A percentile compares a stretch with the other conserved stretches of the same genome.
phyloP scores from a whole-genome alignment of 2,329 filamentous ascomycete species.

The Fusarium sp. region DNA sequence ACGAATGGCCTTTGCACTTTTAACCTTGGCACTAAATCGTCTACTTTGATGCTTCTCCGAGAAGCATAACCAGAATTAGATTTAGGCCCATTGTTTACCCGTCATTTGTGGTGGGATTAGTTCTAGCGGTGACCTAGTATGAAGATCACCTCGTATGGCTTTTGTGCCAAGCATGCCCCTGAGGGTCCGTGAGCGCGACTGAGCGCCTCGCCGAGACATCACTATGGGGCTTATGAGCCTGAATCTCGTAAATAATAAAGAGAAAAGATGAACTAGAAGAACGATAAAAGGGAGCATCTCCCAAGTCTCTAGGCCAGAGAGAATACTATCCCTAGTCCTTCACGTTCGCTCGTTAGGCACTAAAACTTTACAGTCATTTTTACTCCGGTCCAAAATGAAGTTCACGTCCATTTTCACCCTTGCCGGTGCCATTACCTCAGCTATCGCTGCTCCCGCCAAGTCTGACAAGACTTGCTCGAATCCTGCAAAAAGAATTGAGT shows the following conservation, averaged over 20 bases:
- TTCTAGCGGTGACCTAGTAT: not conserved
- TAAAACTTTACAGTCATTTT: too few species aligned
- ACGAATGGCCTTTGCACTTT: not conserved
- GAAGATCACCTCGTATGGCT: not conserved
- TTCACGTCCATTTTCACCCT: not conserved
- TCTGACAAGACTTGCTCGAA: not conserved
- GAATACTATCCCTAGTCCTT: rapidly evolving
- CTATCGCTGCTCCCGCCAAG: not conserved
- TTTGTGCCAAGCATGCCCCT: not conserved
- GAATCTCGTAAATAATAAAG: not conserved
- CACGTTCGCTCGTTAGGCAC: rapidly evolving
- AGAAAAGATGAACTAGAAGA: rapidly evolving
- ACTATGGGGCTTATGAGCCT: not conserved
- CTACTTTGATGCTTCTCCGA: rapidly evolving
- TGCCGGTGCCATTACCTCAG: not conserved
- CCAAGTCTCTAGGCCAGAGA: rapidly evolving
- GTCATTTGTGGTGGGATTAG: too few species aligned
- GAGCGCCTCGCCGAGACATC: too few species aligned
- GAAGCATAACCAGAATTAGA: not conserved
- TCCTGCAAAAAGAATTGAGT: conserved; percentile 2
- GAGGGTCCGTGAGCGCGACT: not conserved
- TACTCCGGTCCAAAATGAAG: not conserved
- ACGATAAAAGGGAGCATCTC: rapidly evolving
- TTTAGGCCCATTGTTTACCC: not conserved
- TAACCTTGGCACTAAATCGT: not conserved